A percentile compares a stretch with the other conserved stretches of the same genome.
phyloP scores from a whole-genome alignment of 78 protist species.

The Acrasis kona region DNA sequence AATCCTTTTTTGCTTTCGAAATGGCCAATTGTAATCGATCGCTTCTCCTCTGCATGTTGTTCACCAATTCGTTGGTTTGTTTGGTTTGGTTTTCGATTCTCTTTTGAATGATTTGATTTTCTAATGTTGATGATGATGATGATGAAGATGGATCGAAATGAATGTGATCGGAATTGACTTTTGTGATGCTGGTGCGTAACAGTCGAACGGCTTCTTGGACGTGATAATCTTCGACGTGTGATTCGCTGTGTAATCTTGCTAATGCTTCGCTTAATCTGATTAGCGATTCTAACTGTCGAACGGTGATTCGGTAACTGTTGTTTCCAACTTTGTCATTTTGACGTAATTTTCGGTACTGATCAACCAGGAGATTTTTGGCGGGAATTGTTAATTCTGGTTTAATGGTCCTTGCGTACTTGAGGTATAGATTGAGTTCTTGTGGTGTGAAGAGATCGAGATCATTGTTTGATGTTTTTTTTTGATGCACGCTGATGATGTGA shows the following conservation, averaged over 20 bases:
- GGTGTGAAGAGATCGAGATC: constrained; percentile 27
- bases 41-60: too few relatives aligned
- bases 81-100: too few relatives aligned
- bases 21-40: too few relatives aligned
- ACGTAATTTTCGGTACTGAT: constrained; percentile 48
- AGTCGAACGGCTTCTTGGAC: background rate
- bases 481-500: constrained; percentile 86
- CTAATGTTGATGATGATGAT: too few relatives aligned
- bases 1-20: too few relatives aligned
- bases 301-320: constrained; percentile 79
- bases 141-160: too few relatives aligned
- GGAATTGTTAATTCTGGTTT: constrained; percentile 52
- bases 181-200: background rate
- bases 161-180: background rate
- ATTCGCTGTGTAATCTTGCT: constrained; percentile 62
- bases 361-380: constrained; percentile 6
- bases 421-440: constrained; percentile 70
- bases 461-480: constrained; percentile 42
- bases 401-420: constrained; percentile 63
- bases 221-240: constrained; percentile 3
- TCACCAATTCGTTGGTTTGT: too few relatives aligned
- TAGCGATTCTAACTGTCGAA: constrained; percentile 96
- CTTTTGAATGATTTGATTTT: too few relatives aligned
- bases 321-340: background rate
- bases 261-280: constrained; percentile 86